phyloP scores from a whole-genome alignment of 306 rosid genomes.

The Cercis canadensis region DNA sequence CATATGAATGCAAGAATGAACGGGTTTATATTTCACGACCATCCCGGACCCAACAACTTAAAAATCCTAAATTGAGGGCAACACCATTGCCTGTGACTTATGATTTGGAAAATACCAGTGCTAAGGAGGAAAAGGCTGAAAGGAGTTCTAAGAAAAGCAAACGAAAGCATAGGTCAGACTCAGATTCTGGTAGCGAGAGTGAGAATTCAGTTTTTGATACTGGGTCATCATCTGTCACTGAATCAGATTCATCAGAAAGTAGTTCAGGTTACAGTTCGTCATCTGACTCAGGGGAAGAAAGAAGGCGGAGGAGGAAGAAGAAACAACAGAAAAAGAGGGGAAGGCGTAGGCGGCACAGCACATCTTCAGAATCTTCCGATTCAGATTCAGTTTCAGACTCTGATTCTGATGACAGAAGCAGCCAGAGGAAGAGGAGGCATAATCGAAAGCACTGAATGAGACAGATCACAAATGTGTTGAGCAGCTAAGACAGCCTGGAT shows the following conservation, averaged over 20 bases:
- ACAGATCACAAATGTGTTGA: constrained; percentile 17
- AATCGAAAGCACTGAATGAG: constrained; percentile 53
- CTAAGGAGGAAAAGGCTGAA: constrained; percentile 57
- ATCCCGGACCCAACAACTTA: constrained; percentile 90
- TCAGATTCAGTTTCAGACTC: constrained; percentile 76
- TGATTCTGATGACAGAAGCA: constrained; percentile 72
- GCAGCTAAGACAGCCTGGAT: constrained; percentile 14
- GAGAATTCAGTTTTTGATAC: constrained; percentile 96
- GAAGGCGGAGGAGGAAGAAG: constrained; percentile 70
- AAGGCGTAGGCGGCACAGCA: constrained; percentile 64
- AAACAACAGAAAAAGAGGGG: constrained; percentile 65
- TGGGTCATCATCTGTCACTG: constrained; percentile 74
- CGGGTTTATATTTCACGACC: constrained; percentile 93
- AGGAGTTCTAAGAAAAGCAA: constrained; percentile 62
- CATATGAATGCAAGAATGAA: constrained; percentile 94
- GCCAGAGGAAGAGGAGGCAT: constrained; percentile 74
- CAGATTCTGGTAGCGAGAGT: constrained; percentile 71
- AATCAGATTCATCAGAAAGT: constrained; percentile 84
- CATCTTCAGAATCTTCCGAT: constrained; percentile 87
- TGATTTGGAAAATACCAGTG: constrained; percentile 63
- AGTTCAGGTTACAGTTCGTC: constrained; percentile 75
- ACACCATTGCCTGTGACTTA: constrained; percentile 46
- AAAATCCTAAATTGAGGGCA: constrained; percentile 86
- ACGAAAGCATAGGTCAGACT: constrained; percentile 70
- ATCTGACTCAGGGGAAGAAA: constrained; percentile 86